These are phyloP conservation scores for Amphibolis antarctica DNA, from an alignment of 106 monocot genomes.

Conservation along the genomic window DNA sequence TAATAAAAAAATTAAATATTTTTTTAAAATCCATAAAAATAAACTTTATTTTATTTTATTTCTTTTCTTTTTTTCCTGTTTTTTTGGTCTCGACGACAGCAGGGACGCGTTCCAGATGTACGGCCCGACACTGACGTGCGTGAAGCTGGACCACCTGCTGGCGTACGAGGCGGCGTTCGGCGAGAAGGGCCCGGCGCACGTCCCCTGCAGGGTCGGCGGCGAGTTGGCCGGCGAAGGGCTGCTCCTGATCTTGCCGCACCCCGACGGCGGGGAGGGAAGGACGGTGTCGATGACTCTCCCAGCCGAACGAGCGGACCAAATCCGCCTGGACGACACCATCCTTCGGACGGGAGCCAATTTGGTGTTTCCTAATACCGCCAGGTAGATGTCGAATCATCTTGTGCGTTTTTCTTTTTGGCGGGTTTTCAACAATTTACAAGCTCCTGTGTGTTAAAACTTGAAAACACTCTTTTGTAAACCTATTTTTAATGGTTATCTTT, in stretches of 20 bases:
- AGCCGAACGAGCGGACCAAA: slow-evolving; percentile 11
- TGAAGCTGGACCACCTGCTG: slow-evolving; percentile 13
- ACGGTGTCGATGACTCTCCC: slow-evolving; percentile 19
- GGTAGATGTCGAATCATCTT: no score
- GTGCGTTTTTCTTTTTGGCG: no score
- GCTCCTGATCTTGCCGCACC: slow-evolving; percentile 16
- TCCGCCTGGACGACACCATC: slow-evolving; percentile 13
- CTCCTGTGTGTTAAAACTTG: no score
- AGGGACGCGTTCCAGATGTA: slow-evolving; percentile 23
- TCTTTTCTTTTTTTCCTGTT: no score
- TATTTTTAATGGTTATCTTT: no score
- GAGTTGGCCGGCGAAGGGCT: slow-evolving; percentile 14
- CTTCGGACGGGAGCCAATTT: slow-evolving; percentile 4
- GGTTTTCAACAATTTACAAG: no score
- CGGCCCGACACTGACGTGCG: slow-evolving; percentile 17
- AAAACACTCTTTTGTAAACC: no score
- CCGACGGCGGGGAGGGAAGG: slow-evolving; percentile 10
- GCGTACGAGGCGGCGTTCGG: slow-evolving; percentile 10
- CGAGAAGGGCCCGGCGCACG: slow-evolving; percentile 8
- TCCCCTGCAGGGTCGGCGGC: slow-evolving; percentile 8
- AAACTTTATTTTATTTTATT: no score
- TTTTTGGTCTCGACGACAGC: no score
- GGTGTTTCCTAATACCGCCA: background rate
- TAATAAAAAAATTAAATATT: no score
- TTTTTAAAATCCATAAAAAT: no score